Evolutionary conservation across 805 yeast genomes (phyloP).

Genomic region (Novakomyces olei): DNA sequence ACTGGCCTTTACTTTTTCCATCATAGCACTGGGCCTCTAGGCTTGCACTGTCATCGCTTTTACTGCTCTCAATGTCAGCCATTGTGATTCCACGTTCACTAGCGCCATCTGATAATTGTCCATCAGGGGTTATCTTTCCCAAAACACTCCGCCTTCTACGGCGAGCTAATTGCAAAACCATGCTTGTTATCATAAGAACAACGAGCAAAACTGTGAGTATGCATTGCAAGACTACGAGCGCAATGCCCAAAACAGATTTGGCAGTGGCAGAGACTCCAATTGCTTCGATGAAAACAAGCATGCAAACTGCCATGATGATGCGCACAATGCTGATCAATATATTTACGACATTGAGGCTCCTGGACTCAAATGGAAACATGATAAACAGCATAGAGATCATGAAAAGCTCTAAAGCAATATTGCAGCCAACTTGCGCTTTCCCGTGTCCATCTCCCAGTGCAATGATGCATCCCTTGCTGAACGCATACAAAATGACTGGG

Average conservation of each 20-base stretch:
- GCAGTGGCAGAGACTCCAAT: constrained; percentile 12
- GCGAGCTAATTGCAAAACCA: too few relatives aligned
- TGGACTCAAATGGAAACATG: constrained; percentile 15
- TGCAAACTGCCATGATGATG: constrained; percentile 12
- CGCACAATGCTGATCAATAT: constrained; percentile 14
- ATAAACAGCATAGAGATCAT: constrained; percentile 11
- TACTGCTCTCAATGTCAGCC: too few relatives aligned
- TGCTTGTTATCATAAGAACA: constrained; percentile 12
- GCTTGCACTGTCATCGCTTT: too few relatives aligned
- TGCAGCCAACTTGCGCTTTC: constrained; percentile 16
- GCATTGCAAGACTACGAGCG: constrained; percentile 14
- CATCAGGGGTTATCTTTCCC: too few relatives aligned
- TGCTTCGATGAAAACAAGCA: constrained; percentile 15
- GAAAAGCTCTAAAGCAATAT: constrained; percentile 14
- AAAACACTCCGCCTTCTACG: too few relatives aligned
- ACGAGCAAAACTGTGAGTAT: constrained; percentile 13
- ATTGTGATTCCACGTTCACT: too few relatives aligned
- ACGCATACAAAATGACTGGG: constrained; percentile 10
- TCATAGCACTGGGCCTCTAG: too few relatives aligned
- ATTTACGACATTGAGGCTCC: constrained; percentile 15
- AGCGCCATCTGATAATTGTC: too few relatives aligned
- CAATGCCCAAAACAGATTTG: constrained; percentile 15
- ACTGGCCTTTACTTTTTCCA: too few relatives aligned
- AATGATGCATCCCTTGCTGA: constrained; percentile 16
- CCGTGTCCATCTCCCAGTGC: constrained; percentile 17